Conservation (phyloP, 805 yeast species). For the Kodamaea nitidulidarum region DNA sequence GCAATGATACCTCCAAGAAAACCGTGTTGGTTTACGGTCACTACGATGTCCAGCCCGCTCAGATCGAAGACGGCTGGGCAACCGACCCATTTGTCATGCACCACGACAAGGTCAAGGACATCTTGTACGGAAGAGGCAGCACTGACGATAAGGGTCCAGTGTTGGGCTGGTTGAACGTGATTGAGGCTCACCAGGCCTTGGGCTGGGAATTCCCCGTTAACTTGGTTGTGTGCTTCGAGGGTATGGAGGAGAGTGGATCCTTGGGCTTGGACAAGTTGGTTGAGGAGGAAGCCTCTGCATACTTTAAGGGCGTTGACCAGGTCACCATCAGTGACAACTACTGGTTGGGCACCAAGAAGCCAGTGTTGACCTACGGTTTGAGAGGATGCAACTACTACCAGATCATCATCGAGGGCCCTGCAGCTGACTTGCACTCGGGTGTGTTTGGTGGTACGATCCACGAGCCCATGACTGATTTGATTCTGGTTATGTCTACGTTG, state of each 20-base stretch:
- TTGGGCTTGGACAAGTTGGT: slow-evolving; percentile 84
- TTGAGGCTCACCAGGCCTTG: slow-evolving; percentile 84
- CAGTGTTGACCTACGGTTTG: slow-evolving; percentile 94
- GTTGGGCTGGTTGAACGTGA: slow-evolving; percentile 90
- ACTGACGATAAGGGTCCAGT: slow-evolving; percentile 99
- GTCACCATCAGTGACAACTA: slow-evolving; percentile 96
- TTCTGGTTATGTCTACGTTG: slow-evolving; percentile 68
- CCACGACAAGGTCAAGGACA: slow-evolving; percentile 54
- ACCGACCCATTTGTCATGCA: slow-evolving; percentile 83
- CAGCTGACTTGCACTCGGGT: slow-evolving; percentile 96
- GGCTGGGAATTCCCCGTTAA: slow-evolving; percentile 91
- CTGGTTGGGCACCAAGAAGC: slow-evolving; percentile 97
- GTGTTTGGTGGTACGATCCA: slow-evolving; percentile 95
- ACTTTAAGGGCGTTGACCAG: slow-evolving; percentile 87
- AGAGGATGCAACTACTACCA: slow-evolving; percentile 96
- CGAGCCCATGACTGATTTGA: slow-evolving; percentile 94
- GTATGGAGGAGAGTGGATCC: slow-evolving; percentile 99
- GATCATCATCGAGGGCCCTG: slow-evolving; percentile 79
- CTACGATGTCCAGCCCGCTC: slow-evolving; percentile 98
- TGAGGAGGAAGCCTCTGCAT: slow-evolving; percentile 68
- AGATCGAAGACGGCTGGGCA: slow-evolving; percentile 88
- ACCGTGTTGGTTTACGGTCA: slow-evolving; percentile 93
- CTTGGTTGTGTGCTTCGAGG: slow-evolving; percentile 89
- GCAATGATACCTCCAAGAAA: slow-evolving; percentile 76
- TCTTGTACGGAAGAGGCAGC: slow-evolving; percentile 87